Base-by-base conservation (phyloP, 768 basidiomycete species). In the Sporobolomyces roseus region DNA sequence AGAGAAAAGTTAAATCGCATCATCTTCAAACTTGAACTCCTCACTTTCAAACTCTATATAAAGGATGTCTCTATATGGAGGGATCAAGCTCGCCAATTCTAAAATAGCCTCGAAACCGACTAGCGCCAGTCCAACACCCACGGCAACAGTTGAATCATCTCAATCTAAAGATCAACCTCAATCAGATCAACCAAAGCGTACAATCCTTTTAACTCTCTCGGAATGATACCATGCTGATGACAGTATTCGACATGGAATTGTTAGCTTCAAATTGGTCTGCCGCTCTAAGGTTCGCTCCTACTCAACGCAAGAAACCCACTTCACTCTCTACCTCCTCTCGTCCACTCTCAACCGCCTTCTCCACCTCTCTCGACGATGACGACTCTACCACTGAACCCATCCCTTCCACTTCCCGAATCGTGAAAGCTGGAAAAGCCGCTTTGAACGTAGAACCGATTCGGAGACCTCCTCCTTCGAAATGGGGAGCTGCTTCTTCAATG, bases 261-360 rank as follows among this genome's bases (percentile, higher is more conserved):
- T n/a, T 50, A 61, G 62, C 66, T 23, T 49, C 70, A 10, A 36
- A 53, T 2, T 68, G 71, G 66, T 72, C 71, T n/a, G 66, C 66
- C 46, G 66, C 71, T 2, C 66, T 72, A 16, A 60, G 71, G 29
- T 72, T 72, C 61, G 66, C 66, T 9, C 71, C 71, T 1, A 54
- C 61, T 25, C n/a, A 32, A 38, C 66, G 71, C 54, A 72, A 65
- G 61, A 65, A 65, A 25, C 21, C 48, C 12, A 2, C 51, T 9
- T 1, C 60, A 14, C 17, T 48, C 1, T n/a, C 61, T 3, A 8
- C 30, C 4, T 36, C 70, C 1, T 30, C 35, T 36, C 38, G 38
- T 29, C 38, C 56, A 12, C 12, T 58, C 16, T 51, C 63, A 3
- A 25, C 41, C 13, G 71, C 66, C 1, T 61, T 72, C 59, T 52